Evolutionary conservation across 306 rosid genomes (phyloP).

Genomic region (Medicago truncatula): DNA sequence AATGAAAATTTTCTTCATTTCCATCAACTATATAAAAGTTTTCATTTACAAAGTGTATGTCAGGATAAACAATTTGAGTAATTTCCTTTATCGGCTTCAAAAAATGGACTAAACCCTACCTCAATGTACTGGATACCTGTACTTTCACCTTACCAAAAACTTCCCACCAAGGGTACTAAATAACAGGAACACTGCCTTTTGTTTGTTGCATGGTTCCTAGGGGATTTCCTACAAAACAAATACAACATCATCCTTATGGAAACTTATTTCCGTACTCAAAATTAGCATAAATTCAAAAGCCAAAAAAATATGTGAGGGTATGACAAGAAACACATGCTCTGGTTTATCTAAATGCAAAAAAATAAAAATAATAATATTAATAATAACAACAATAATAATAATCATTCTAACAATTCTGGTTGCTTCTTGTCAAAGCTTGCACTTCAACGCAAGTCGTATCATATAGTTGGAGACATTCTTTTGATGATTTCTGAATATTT

Average conservation of each 20-base stretch:
- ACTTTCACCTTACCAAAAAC: slow-evolving; percentile 57
- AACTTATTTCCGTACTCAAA: slow-evolving; percentile 35
- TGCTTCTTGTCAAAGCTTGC: slow-evolving; percentile 26
- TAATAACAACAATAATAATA: no score
- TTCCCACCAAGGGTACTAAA: slow-evolving; percentile 54
- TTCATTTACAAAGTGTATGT: slow-evolving; percentile 54
- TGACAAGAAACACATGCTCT: slow-evolving; percentile 1
- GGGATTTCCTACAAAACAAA: slow-evolving; percentile 76
- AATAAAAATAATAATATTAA: no score
- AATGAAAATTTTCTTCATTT: slow-evolving; percentile 43
- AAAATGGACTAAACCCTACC: slow-evolving; percentile 70
- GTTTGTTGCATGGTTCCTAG: slow-evolving; percentile 72
- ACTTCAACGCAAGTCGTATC: slow-evolving; percentile 21
- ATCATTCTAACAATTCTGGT: slow-evolving; percentile 9
- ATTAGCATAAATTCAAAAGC: neutral
- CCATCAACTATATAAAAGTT: slow-evolving; percentile 52
- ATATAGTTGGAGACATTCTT: slow-evolving; percentile 15
- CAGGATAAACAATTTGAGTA: slow-evolving; percentile 61
- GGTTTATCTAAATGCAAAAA: slow-evolving; percentile 30
- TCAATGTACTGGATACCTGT: slow-evolving; percentile 62
- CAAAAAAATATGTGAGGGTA: neutral
- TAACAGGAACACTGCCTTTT: slow-evolving; percentile 79
- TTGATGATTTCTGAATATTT: slow-evolving; percentile 21
- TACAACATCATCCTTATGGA: slow-evolving; percentile 39
- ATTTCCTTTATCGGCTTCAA: slow-evolving; percentile 57